A percentile compares a stretch with the other conserved stretches of the same genome.
phyloP scores from a whole-genome alignment of 768 basidiomycete species.

The Asterophora lycoperdoides region DNA sequence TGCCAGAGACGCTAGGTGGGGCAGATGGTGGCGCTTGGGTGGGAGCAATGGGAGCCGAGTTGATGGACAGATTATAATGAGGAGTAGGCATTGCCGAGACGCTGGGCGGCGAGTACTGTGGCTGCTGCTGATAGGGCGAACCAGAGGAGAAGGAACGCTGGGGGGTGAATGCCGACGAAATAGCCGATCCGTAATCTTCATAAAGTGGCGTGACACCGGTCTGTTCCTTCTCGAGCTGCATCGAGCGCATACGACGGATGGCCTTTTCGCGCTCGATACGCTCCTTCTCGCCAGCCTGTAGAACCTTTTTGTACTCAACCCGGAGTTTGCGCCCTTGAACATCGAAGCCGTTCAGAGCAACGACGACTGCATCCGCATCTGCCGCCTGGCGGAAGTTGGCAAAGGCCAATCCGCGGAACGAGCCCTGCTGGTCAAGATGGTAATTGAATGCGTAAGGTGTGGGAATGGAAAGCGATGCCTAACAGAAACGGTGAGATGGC shows the following conservation, averaged over 20 bases:
- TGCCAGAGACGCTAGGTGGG: constrained; percentile 64
- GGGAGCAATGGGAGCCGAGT: constrained; percentile 48
- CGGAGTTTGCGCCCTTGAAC: constrained; percentile 95
- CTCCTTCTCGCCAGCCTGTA: constrained; percentile 99
- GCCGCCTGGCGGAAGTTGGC: constrained; percentile 92
- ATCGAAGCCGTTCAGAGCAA: constrained; percentile 92
- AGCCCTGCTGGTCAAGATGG: constrained; percentile 93
- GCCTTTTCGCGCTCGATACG: constrained; percentile 98
- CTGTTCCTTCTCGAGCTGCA: constrained; percentile 89
- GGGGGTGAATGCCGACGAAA: constrained; percentile 59
- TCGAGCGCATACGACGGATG: constrained; percentile 94
- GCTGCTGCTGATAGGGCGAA: constrained; percentile 53
- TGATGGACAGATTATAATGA: constrained; percentile 39
- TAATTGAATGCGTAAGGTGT: constrained; percentile 99
- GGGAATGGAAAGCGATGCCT: constrained; percentile 91
- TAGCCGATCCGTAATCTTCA: constrained; percentile 70
- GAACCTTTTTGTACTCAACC: constrained; percentile 98
- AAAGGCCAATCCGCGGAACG: constrained; percentile 96
- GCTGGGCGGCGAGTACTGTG: constrained; percentile 67
- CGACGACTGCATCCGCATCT: constrained; percentile 95
- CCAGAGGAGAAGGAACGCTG: constrained; percentile 70
- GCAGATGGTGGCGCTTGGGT: constrained; percentile 52
- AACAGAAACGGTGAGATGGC: constrained; percentile 15
- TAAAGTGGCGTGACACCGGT: constrained; percentile 47
- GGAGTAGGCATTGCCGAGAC: constrained; percentile 41